Conservation (phyloP, 768 basidiomycete genomes). For the Epithele typhae region DNA sequence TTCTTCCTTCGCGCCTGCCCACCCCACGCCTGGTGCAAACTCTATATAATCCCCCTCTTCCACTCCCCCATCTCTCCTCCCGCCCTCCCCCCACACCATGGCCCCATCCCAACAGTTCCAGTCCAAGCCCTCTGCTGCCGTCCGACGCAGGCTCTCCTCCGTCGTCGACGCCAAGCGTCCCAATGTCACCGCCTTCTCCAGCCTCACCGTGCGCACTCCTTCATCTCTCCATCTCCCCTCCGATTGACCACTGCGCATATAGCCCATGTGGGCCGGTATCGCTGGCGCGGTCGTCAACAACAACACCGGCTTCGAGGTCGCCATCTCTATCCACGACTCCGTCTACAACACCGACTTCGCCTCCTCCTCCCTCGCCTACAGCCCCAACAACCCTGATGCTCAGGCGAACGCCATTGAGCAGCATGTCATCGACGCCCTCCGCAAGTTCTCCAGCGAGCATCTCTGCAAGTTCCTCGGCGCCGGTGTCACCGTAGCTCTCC, state of each 20-base stretch:
- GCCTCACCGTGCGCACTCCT: constrained; percentile 49
- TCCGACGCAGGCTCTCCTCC: constrained; percentile 67
- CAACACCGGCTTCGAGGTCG: constrained; percentile 61
- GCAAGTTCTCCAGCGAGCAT: constrained; percentile 71
- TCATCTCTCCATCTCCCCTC: constrained; percentile 1
- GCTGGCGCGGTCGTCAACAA: constrained; percentile 59
- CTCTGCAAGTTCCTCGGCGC: constrained; percentile 85
- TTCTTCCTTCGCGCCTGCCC: background rate
- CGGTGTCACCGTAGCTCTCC: constrained; percentile 66
- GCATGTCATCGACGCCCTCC: constrained; percentile 59
- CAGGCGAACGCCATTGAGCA: constrained; percentile 59
- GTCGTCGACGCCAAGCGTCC: constrained; percentile 46
- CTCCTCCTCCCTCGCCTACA: constrained; percentile 52
- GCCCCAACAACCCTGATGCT: constrained; percentile 44
- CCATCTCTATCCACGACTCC: constrained; percentile 79
- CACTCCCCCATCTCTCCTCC: constrained; percentile 1
- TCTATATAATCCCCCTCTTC: constrained; percentile 19
- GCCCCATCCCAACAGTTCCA: constrained; percentile 49
- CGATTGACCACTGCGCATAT: constrained; percentile 6
- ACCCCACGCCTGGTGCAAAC: background rate
- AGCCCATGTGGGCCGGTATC: constrained; percentile 90
- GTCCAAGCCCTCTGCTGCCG: constrained; percentile 59
- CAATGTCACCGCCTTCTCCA: constrained; percentile 51
- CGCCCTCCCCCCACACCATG: constrained; percentile 37
- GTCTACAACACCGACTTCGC: constrained; percentile 81